These are phyloP conservation scores for Borealophlyctis nickersoniae DNA, from an alignment of 192 early-diverging fungal genomes.

Conservation along the genomic window DNA sequence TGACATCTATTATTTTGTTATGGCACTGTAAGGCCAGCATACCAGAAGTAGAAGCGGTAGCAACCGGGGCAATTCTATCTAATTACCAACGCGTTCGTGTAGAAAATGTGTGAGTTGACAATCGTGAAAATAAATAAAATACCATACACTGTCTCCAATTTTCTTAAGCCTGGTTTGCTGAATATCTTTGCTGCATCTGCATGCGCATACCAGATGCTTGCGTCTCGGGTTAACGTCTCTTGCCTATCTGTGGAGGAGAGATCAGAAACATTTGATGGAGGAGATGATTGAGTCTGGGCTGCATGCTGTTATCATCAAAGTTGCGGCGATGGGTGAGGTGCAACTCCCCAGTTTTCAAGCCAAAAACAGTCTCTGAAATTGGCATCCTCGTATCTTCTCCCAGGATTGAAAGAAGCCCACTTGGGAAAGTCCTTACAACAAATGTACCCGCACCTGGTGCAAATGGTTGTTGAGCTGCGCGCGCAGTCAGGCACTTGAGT, in stretches of 20 bases:
- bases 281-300: conserved; percentile 83
- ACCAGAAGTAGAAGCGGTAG: conserved; percentile 82
- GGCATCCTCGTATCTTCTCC: conserved; percentile 1
- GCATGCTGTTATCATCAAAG: conserved; percentile 86
- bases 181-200: too few relatives aligned
- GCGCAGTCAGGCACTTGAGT: background rate
- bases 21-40: conserved; percentile 26
- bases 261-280: conserved; percentile 75
- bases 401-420: conserved; percentile 66
- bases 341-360: background rate
- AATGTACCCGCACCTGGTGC: conserved; percentile 73
- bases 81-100: conserved; percentile 97
- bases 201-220: conserved; percentile 54
- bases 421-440: conserved; percentile 76
- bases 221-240: conserved; percentile 81
- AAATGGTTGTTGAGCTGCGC: conserved; percentile 47
- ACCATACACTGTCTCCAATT: too few relatives aligned
- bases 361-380: conserved; percentile 3
- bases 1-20: too few relatives aligned
- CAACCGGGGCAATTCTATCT: conserved; percentile 93
- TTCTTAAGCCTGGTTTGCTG: too few relatives aligned
- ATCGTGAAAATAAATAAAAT: background rate
- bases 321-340: conserved; percentile 68
- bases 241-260: conserved; percentile 85
- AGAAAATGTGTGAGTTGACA: conserved; percentile 77